A percentile compares a stretch with the other conserved stretches of the same genome.
Conservation (phyloP, 257 asterid genomes). For the Solanum chiquidenum region DNA sequence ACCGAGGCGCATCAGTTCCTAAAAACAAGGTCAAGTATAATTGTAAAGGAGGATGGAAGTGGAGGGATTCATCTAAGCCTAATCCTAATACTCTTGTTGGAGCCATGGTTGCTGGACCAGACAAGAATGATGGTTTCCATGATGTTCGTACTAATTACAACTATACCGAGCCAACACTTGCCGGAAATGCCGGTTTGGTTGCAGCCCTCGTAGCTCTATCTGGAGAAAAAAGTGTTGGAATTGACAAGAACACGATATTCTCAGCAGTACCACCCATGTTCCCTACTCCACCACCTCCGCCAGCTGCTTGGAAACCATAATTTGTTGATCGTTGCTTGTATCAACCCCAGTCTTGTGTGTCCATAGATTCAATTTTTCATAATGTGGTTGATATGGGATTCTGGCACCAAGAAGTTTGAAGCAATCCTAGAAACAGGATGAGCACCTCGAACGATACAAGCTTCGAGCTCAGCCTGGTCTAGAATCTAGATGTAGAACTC, state of each 20-base stretch:
- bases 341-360: neutral
- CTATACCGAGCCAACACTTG: conserved; percentile 87
- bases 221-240: conserved; percentile 34
- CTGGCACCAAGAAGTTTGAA: neutral
- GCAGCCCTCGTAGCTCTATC: conserved; percentile 90
- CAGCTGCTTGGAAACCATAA: conserved; percentile 89
- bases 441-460: conserved; percentile 1
- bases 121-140: conserved; percentile 67
- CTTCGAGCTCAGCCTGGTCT: neutral
- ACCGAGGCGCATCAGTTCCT: conserved; percentile 91
- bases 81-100: conserved; percentile 71
- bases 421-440: neutral
- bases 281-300: conserved; percentile 93
- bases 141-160: conserved; percentile 82
- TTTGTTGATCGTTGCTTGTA: neutral
- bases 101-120: conserved; percentile 99
- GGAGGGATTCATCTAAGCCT: conserved; percentile 69
- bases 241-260: conserved; percentile 87
- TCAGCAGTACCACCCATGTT: conserved; percentile 96
- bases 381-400: conserved; percentile 1
- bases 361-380: conserved; percentile 11
- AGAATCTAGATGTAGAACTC: neutral
- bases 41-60: conserved; percentile 96
- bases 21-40: conserved; percentile 60
- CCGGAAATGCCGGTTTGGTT: conserved; percentile 91